Evolutionary conservation across 805 yeast genomes (phyloP).

Genomic region (Cyberlindnera euphorbiae): DNA sequence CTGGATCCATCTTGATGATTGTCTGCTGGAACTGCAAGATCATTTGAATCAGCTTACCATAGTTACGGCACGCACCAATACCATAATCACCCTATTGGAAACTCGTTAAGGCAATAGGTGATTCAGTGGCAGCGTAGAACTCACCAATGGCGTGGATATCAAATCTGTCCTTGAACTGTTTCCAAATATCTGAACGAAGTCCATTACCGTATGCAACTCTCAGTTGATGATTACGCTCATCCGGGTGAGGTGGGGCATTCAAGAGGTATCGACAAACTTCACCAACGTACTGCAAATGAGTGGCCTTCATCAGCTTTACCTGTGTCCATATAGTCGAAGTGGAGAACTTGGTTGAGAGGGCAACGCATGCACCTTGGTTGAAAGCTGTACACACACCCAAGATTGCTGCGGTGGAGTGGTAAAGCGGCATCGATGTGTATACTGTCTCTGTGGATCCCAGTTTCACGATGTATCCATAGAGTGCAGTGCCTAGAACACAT

Average conservation of each 20-base stretch:
- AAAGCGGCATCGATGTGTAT: conserved; percentile 91
- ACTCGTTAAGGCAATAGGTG: conserved; percentile 83
- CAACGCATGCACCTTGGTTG: conserved; percentile 66
- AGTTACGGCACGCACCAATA: conserved; percentile 82
- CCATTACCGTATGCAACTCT: conserved; percentile 88
- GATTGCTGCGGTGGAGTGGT: conserved; percentile 91
- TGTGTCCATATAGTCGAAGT: conserved; percentile 88
- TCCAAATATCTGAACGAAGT: conserved; percentile 84
- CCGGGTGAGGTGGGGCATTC: conserved; percentile 59
- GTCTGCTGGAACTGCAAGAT: conserved; percentile 50
- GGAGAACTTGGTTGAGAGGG: conserved; percentile 77
- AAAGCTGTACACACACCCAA: conserved; percentile 73
- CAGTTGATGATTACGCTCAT: conserved; percentile 57
- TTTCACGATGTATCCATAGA: conserved; percentile 68
- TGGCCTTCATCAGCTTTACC: conserved; percentile 62
- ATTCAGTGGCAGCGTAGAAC: conserved; percentile 90
- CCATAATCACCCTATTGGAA: conserved; percentile 76
- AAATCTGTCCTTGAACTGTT: conserved; percentile 70
- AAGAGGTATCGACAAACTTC: conserved; percentile 87
- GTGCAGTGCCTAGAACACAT: conserved; percentile 65
- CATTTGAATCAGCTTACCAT: conserved; percentile 55
- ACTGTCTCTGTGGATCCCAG: conserved; percentile 51
- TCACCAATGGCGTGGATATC: conserved; percentile 75
- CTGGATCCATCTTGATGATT: conserved; percentile 72
- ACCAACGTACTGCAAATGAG: conserved; percentile 90